Evolutionary conservation across 495 filamentous ascomycete species (phyloP).

Genomic region (Delitschia confertaspora): DNA sequence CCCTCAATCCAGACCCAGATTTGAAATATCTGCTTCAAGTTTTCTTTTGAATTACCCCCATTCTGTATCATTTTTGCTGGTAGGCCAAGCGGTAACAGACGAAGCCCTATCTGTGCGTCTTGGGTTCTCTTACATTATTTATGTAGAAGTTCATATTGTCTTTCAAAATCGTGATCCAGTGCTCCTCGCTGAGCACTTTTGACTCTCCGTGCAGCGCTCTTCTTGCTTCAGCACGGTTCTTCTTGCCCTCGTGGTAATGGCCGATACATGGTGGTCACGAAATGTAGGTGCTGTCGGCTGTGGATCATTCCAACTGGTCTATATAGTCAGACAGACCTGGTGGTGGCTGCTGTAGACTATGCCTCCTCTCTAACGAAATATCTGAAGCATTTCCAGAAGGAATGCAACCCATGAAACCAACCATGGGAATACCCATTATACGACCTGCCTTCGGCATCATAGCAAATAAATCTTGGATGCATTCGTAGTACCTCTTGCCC

Average conservation of each 20-base stretch:
- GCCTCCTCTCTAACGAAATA: no score
- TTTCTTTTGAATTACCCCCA: constrained; percentile 9
- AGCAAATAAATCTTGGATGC: neutral
- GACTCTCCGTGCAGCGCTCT: constrained; percentile 4
- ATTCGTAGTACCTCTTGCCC: constrained; percentile 3
- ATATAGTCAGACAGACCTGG: no score
- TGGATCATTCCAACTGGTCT: no score
- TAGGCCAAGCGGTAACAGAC: constrained; percentile 11
- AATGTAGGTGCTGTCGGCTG: no score
- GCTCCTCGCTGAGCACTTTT: constrained; percentile 5
- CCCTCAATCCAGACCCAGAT: constrained; percentile 12
- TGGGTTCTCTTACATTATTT: neutral
- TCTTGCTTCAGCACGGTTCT: neutral
- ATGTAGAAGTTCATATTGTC: neutral
- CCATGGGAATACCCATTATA: constrained; percentile 3
- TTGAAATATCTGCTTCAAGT: constrained; percentile 3
- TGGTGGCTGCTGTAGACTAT: no score
- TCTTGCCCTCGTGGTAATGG: constrained; percentile 1
- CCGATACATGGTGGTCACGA: no score
- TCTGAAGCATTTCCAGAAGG: no score
- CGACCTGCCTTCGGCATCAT: neutral
- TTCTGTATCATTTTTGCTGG: neutral
- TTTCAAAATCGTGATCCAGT: constrained; percentile 12
- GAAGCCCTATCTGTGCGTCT: constrained; percentile 8
- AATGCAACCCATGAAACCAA: constrained; percentile 2